Evolutionary conservation across 2,329 filamentous ascomycete species (phyloP), one percentile per base, ranked within the genome.

Genomic region (Hypomyces rosellus): DNA sequence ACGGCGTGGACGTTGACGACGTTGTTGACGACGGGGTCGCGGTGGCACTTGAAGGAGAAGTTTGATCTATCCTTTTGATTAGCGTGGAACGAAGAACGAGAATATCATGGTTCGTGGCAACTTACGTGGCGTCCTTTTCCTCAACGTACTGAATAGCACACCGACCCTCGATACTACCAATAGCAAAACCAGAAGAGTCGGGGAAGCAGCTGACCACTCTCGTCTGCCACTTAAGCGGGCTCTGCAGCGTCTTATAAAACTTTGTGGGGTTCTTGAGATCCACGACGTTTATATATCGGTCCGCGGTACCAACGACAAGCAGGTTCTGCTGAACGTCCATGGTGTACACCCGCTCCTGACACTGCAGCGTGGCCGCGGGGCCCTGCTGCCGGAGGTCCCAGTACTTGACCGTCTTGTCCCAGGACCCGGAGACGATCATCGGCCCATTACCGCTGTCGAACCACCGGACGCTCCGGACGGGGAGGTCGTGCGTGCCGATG

Each of bases 11-110:
- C 93, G 64, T 92, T 93, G 61, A 88, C 89, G 57, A 86, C 74
- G 69, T 89, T 91, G 63, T 81, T 81, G 51, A 82, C 73, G 1
- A 87, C 82, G 5, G 82, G 81, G 61, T 96, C 89, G 52, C 93
- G 90, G 69, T 99, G 93, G 71, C 93, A 99, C 72, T 97, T 97
- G 83, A 99, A 99, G 39, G 89, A 96, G 76, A 99, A 99, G 75
- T 99, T 97, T 63, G 85, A 87, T 62, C 84, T 86, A 57, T 43
- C 36, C 13, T 12, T 22, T 18, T 33, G 11, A 3, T 20, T n/a
- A 33, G 14, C 2, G 9, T 30, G 45, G n/a, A 18, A 25, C 1
- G 9, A 18, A 13, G 7, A 42, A 42, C 6, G 15, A 25, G 40
- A 42, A 42, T 6, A 42, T 4, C 4, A 38, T 2, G 16, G 20